Percentiles rank a stretch among this genome's conserved stretches.
phyloP scores from a whole-genome alignment of 2,329 filamentous ascomycete species.

The Diatrype stigma region DNA sequence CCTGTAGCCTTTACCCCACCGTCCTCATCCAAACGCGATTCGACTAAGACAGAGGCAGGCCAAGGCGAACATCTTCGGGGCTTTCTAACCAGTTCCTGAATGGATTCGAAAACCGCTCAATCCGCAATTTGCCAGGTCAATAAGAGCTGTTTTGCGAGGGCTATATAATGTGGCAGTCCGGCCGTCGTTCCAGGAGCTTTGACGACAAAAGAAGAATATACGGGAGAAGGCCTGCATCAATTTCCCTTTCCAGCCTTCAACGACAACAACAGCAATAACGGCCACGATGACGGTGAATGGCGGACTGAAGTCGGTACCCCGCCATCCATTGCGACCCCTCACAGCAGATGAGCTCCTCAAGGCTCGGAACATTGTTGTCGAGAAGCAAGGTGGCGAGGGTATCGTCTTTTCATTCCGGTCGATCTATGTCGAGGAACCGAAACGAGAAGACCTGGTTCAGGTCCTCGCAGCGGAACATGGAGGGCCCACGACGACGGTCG shows the following conservation, averaged over 20 bases:
- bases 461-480: constrained; percentile 27
- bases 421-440: constrained; percentile 24
- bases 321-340: constrained; percentile 26
- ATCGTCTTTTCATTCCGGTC: constrained; percentile 22
- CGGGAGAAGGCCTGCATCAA: not conserved
- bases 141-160: not conserved
- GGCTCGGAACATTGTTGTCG: constrained; percentile 21
- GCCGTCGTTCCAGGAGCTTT: no score
- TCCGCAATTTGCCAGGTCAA: no score
- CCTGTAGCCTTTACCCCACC: not conserved
- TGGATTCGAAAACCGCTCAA: not conserved
- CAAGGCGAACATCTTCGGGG: not conserved
- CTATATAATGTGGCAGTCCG: not conserved
- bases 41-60: not conserved
- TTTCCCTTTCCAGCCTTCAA: not conserved
- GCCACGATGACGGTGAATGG: not conserved
- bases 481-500: constrained; percentile 13
- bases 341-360: constrained; percentile 21
- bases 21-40: not conserved
- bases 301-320: not conserved
- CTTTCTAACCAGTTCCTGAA: not conserved
- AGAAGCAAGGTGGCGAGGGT: constrained; percentile 19
- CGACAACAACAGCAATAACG: no score
- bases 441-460: constrained; percentile 18
- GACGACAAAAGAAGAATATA: not conserved